Evolutionary conservation across 768 basidiomycete genomes (phyloP).

Genomic region (Calocera viscosa): DNA sequence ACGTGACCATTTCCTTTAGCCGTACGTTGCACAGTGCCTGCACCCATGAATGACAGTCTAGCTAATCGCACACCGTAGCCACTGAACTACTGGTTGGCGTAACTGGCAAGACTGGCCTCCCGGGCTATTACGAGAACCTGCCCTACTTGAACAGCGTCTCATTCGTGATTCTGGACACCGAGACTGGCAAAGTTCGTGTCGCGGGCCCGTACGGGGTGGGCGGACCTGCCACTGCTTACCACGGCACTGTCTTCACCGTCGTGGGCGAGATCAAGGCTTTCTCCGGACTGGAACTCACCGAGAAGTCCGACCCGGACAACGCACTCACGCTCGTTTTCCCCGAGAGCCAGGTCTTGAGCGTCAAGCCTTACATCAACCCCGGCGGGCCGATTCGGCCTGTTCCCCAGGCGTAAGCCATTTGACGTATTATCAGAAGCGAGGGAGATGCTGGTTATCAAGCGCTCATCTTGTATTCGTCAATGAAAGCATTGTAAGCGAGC

Average conservation of each 20-base stretch:
- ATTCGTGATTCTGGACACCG: neutral
- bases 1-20: neutral
- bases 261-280: neutral
- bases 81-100: neutral
- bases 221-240: neutral
- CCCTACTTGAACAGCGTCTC: neutral
- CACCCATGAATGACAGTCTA: no score
- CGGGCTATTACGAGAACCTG: neutral
- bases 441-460: no score
- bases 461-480: no score
- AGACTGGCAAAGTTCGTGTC: neutral
- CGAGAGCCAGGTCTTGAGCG: neutral
- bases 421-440: no score
- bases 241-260: neutral
- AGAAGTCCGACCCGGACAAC: neutral
- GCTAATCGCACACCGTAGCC: no score
- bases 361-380: no score
- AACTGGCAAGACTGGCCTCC: neutral
- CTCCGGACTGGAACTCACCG: neutral
- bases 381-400: no score
- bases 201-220: neutral
- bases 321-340: neutral
- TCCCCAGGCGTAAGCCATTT: no score
- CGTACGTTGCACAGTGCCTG: neutral
- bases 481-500: no score